Base-by-base conservation (phyloP, 352 stramenopile genomes). In the Aphanomyces euteiches region DNA sequence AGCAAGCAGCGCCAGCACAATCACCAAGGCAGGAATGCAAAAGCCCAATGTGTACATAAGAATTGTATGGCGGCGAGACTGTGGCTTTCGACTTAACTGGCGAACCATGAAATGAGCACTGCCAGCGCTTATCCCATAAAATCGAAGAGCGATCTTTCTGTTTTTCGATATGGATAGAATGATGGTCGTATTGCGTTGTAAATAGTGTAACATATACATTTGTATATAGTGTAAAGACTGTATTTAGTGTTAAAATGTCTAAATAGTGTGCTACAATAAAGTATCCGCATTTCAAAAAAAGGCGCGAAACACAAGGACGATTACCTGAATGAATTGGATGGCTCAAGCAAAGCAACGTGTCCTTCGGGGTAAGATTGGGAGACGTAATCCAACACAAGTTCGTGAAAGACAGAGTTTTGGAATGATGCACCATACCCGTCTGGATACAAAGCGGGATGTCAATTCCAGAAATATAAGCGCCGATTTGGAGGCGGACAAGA, bases 41-140 rank as follows among this genome's bases (percentile, higher is more conserved):
- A 70, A 38, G 47, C 64, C 34, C 17, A 70, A 28, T 3, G 64
- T 41, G 39, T 64, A 70, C 64, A 70, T 70, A 21, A 61, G 21
- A 37, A 39, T 61, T 15, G 54, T 45, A 37, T 61, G 21, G 28
- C 43, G n/a, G 13, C 54, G 54, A 39, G 54, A 61, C n/a, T 19
- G 7, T 43, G 15, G 54, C 54, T 61, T 61, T 37, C 28, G 28
- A 28, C 28, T 28, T 28, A 28, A 28, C 28, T 0, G 28, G 28
- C 28, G 28, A 2, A 28, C 28, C 28, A 28, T 28, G 28, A 28
- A 28, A 28, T 28, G 28, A 28, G 28, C 28, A 28, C 28, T 28
- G 28, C 28, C 28, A 28, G 28, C 28, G 2, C 28, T 28, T 41
- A 19, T 58, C 50, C 1, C 8, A 37, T 40, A 19, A 61, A 61